phyloP scores from a whole-genome alignment of 257 asterid genomes.

The Sherardia arvensis region DNA sequence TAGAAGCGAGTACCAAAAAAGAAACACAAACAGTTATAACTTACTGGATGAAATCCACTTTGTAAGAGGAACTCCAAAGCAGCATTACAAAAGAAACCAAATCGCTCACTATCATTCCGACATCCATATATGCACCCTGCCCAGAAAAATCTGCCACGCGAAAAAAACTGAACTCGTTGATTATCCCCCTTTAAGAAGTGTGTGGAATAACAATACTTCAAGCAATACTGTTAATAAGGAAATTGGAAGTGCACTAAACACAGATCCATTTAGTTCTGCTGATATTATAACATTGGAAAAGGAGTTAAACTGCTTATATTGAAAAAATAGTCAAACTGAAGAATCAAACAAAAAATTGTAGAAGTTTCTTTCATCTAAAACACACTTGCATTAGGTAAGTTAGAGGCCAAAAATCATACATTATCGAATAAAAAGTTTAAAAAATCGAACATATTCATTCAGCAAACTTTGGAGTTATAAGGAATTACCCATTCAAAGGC shows the following conservation, averaged over 20 bases:
- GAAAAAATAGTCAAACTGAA: background rate
- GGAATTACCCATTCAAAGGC: conserved; percentile 91
- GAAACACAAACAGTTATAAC: conserved; percentile 11
- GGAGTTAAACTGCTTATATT: background rate
- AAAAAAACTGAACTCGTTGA: conserved; percentile 14
- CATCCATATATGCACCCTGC: conserved; percentile 85
- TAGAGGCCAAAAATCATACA: background rate
- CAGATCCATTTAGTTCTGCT: no score
- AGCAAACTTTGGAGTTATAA: conserved; percentile 7
- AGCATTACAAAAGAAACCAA: conserved; percentile 93
- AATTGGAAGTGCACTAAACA: background rate
- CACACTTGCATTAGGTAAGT: background rate
- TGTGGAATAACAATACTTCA: background rate
- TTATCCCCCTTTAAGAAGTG: conserved; percentile 9
- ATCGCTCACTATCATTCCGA: conserved; percentile 76
- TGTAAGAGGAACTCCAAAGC: conserved; percentile 97
- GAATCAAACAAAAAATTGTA: background rate
- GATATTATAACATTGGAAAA: background rate
- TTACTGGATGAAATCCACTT: conserved; percentile 88
- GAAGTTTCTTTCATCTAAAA: background rate
- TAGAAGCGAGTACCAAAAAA: background rate
- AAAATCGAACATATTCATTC: background rate
- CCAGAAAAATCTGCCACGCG: conserved; percentile 60
- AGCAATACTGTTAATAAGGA: background rate
- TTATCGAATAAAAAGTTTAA: no score